Percentiles rank a stretch among this genome's conserved stretches.
These are phyloP conservation scores for Pichia sp. DNA, from an alignment of 1,139 yeast genomes.

Conservation along the genomic window DNA sequence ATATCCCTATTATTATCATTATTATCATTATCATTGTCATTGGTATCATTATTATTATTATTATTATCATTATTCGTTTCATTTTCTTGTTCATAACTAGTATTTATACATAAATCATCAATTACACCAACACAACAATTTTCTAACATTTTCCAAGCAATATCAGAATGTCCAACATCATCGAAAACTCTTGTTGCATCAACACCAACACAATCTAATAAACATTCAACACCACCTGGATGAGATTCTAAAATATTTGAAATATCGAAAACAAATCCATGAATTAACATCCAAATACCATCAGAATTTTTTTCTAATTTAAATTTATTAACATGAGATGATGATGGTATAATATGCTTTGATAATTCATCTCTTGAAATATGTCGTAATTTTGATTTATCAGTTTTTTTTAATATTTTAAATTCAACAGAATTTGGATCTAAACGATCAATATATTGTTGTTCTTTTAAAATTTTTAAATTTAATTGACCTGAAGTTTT, in stretches of 20 bases:
- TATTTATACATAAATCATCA: not conserved
- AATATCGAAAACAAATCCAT: constrained; percentile 56
- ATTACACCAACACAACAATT: constrained; percentile 27
- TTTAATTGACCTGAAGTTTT: not conserved
- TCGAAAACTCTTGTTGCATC: constrained; percentile 48
- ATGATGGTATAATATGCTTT: constrained; percentile 13
- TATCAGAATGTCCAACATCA: constrained; percentile 31
- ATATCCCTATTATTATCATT: not conserved
- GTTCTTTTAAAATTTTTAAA: not conserved
- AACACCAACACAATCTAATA: constrained; percentile 65
- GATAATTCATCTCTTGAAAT: constrained; percentile 10
- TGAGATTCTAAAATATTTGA: constrained; percentile 45
- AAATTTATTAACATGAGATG: constrained; percentile 12
- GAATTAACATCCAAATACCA: constrained; percentile 63
- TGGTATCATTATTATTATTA: not conserved
- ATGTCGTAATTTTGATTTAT: constrained; percentile 3
- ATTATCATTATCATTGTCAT: not conserved
- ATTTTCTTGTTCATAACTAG: not conserved
- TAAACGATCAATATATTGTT: constrained; percentile 2
- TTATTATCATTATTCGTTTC: not conserved
- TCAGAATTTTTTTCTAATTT: constrained; percentile 26
- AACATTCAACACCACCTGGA: constrained; percentile 68
- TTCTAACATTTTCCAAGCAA: constrained; percentile 28
- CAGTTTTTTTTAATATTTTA: constrained; percentile 4
- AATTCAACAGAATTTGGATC: constrained; percentile 9